These are phyloP conservation scores for Rhodotorula sp. DNA, from an alignment of 1,284 basidiomycete species.

Conservation along the genomic window DNA sequence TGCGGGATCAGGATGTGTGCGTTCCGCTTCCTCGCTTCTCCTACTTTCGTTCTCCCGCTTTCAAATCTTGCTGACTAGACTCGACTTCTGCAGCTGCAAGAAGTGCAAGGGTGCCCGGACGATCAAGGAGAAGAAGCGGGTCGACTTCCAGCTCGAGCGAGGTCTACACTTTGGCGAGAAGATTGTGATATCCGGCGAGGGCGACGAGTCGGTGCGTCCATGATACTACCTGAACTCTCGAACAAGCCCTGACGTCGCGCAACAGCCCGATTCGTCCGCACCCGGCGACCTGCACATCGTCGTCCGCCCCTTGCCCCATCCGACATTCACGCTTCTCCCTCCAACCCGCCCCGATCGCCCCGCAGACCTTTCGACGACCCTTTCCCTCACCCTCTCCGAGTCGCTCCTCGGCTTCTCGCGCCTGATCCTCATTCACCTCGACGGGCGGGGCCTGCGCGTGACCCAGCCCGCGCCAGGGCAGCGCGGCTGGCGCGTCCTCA, in stretches of 20 bases:
- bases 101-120: constrained; percentile 89
- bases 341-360: constrained; percentile 47
- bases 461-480: constrained; percentile 57
- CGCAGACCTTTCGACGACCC: constrained; percentile 51
- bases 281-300: constrained; percentile 73
- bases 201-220: constrained; percentile 74
- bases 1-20: constrained; percentile 85
- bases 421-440: constrained; percentile 81
- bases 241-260: neutral
- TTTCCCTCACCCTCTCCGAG: constrained; percentile 79
- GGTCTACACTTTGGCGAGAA: constrained; percentile 84
- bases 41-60: neutral
- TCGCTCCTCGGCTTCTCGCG: constrained; percentile 86
- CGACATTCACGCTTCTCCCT: constrained; percentile 71
- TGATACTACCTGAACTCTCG: constrained; percentile 8
- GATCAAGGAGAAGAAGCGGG: constrained; percentile 80
- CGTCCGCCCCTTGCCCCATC: constrained; percentile 76
- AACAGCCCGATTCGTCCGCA: constrained; percentile 31
- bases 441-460: constrained; percentile 80
- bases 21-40: constrained; percentile 38
- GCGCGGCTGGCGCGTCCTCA: constrained; percentile 68
- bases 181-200: constrained; percentile 84
- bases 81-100: constrained; percentile 69
- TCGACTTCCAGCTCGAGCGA: constrained; percentile 80
- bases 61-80: neutral